Percentiles rank a stretch among this genome's conserved stretches.
Conservation (phyloP, 2,329 filamentous ascomycete genomes). For the Huntiella bhutanensis region DNA sequence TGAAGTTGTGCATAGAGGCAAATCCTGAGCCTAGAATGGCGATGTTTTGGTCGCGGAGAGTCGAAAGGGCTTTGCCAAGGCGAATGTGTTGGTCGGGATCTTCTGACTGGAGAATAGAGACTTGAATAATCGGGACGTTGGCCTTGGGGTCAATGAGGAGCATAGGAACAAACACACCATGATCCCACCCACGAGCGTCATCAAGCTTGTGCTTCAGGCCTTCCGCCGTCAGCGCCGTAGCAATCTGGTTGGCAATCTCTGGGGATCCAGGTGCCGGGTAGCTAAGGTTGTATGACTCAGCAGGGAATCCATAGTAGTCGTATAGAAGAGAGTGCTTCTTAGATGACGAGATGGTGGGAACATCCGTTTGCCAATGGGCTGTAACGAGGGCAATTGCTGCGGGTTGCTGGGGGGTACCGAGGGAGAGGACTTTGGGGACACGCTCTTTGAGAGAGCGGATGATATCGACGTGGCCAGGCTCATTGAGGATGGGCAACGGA, state of each 20-base stretch:
- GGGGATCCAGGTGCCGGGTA: conserved; percentile 38
- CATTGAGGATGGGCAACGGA: conserved; percentile 38
- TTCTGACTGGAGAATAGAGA: conserved; percentile 35
- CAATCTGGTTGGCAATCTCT: conserved; percentile 30
- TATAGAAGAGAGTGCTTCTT: conserved; percentile 30
- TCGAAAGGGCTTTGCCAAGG: conserved; percentile 32
- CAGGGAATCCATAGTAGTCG: conserved; percentile 41
- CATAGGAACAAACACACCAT: conserved; percentile 41
- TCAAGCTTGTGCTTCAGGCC: conserved; percentile 26
- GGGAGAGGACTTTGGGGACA: conserved; percentile 35
- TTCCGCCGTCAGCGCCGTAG: conserved; percentile 24
- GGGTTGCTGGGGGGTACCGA: conserved; percentile 30
- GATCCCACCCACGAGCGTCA: conserved; percentile 29
- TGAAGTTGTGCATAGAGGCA: conserved; percentile 37
- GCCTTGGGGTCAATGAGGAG: conserved; percentile 33
- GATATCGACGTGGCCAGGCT: conserved; percentile 32
- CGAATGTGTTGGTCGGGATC: conserved; percentile 28
- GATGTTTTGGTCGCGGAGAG: conserved; percentile 32
- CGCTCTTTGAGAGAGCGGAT: conserved; percentile 31
- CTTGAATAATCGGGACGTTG: conserved; percentile 34
- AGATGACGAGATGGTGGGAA: conserved; percentile 32
- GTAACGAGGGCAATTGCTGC: conserved; percentile 37
- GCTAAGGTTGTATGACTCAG: conserved; percentile 33
- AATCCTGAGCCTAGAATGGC: conserved; percentile 42
- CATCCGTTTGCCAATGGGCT: conserved; percentile 34